A percentile compares a stretch with the other conserved stretches of the same genome.
These are phyloP conservation scores for Parastagonospora nodorum DNA, from an alignment of 2,329 filamentous ascomycete species.

Conservation along the genomic window DNA sequence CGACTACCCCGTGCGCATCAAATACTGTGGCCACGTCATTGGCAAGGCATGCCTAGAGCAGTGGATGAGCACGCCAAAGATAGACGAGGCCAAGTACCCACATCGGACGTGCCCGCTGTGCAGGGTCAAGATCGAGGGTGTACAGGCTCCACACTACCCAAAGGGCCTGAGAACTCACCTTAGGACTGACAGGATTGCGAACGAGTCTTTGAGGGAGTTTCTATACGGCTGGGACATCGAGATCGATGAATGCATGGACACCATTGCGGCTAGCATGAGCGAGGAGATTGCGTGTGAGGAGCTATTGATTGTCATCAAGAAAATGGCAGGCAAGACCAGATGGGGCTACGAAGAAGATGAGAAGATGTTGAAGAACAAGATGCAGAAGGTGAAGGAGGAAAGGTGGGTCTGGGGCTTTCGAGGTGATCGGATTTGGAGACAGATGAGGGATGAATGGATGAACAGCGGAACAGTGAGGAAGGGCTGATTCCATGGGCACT, in stretches of 20 bases:
- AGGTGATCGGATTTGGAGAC: constrained; percentile 11
- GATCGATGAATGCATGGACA: constrained; percentile 12
- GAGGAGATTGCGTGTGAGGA: constrained; percentile 24
- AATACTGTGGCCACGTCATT: constrained; percentile 30
- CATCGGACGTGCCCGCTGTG: constrained; percentile 28
- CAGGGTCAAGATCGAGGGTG: constrained; percentile 20
- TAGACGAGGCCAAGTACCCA: constrained; percentile 24
- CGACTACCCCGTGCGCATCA: constrained; percentile 32
- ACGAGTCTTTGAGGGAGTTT: constrained; percentile 8
- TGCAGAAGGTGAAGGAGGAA: constrained; percentile 15
- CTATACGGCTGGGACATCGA: constrained; percentile 13
- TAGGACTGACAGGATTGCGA: constrained; percentile 4
- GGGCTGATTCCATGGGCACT: background rate
- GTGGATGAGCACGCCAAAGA: constrained; percentile 29
- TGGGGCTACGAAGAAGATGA: background rate
- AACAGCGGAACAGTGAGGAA: constrained; percentile 10
- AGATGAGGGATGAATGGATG: constrained; percentile 21
- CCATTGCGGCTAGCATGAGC: constrained; percentile 19
- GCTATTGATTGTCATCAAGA: constrained; percentile 7
- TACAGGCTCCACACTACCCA: constrained; percentile 1
- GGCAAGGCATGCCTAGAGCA: constrained; percentile 29
- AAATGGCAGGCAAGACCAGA: background rate
- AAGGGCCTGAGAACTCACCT: constrained; percentile 7
- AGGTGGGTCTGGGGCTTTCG: constrained; percentile 24
- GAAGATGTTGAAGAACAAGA: constrained; percentile 3